These are phyloP conservation scores for Phallus indusiatus DNA, from an alignment of 768 basidiomycete species.

Conservation along the genomic window DNA sequence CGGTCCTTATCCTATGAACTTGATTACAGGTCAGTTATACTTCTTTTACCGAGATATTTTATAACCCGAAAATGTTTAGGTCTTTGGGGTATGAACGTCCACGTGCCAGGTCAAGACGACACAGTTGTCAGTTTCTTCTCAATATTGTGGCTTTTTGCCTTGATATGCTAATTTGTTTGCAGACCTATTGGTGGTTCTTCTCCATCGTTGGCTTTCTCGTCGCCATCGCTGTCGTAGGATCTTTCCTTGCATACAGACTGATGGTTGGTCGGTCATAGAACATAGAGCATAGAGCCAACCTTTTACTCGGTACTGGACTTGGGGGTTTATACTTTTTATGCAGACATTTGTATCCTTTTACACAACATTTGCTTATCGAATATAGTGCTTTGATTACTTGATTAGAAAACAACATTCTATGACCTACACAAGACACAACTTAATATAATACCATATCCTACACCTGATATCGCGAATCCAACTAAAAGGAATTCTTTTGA, in stretches of 20 bases:
- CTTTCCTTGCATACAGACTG: slow-evolving; percentile 69
- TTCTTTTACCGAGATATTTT: neutral
- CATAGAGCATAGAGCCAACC: too few species aligned
- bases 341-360: too few species aligned
- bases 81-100: slow-evolving; percentile 99
- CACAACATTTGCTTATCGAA: too few species aligned
- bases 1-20: slow-evolving; percentile 92
- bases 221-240: slow-evolving; percentile 74
- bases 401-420: too few species aligned
- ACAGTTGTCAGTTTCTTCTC: slow-evolving; percentile 28
- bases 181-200: slow-evolving; percentile 74
- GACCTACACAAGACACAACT: neutral
- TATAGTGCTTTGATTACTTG: too few species aligned
- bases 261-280: slow-evolving; percentile 38
- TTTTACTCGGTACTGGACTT: too few species aligned
- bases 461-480: neutral
- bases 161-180: slow-evolving; percentile 6
- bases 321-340: too few species aligned
- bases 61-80: slow-evolving; percentile 28
- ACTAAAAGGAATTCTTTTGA: neutral
- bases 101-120: slow-evolving; percentile 79
- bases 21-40: slow-evolving; percentile 69
- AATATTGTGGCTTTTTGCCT: slow-evolving; percentile 10
- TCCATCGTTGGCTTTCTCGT: slow-evolving; percentile 76
- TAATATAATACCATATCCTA: neutral